Evolutionary conservation across 805 yeast species (phyloP).

Genomic region (Tetrapisispora fleetii): DNA sequence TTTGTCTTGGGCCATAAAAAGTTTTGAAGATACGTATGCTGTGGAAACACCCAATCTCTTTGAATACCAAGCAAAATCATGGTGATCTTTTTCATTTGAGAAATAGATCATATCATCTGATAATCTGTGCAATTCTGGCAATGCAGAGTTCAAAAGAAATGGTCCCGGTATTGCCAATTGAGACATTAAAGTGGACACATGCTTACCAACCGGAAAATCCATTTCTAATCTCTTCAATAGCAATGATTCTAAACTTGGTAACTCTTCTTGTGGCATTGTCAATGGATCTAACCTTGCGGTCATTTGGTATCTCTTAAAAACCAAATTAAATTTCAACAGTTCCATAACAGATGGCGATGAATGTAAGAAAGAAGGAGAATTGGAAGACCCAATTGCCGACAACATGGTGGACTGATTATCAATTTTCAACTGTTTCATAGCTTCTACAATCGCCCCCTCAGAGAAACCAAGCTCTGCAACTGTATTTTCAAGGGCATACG

Average conservation of each 20-base stretch:
- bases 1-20: constrained; percentile 69
- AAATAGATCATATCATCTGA: constrained; percentile 76
- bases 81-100: constrained; percentile 64
- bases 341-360: constrained; percentile 32
- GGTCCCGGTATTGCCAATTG: constrained; percentile 52
- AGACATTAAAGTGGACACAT: constrained; percentile 36
- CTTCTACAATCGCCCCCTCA: constrained; percentile 24
- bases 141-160: constrained; percentile 41
- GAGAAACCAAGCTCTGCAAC: constrained; percentile 27
- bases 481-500: constrained; percentile 18
- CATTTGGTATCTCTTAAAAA: constrained; percentile 38
- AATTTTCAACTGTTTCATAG: constrained; percentile 18
- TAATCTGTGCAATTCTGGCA: constrained; percentile 61
- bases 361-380: constrained; percentile 25
- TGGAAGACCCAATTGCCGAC: constrained; percentile 24
- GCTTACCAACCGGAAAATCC: constrained; percentile 31
- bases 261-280: constrained; percentile 14
- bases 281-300: constrained; percentile 27
- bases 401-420: constrained; percentile 18
- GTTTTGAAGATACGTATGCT: constrained; percentile 64
- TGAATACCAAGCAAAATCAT: constrained; percentile 88
- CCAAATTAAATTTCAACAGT: constrained; percentile 47
- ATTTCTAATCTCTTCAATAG: constrained; percentile 39
- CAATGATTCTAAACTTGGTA: constrained; percentile 33
- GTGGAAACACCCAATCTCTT: constrained; percentile 64